phyloP scores from a whole-genome alignment of 2,329 filamentous ascomycete species.

The Elsinoe necatrix region DNA sequence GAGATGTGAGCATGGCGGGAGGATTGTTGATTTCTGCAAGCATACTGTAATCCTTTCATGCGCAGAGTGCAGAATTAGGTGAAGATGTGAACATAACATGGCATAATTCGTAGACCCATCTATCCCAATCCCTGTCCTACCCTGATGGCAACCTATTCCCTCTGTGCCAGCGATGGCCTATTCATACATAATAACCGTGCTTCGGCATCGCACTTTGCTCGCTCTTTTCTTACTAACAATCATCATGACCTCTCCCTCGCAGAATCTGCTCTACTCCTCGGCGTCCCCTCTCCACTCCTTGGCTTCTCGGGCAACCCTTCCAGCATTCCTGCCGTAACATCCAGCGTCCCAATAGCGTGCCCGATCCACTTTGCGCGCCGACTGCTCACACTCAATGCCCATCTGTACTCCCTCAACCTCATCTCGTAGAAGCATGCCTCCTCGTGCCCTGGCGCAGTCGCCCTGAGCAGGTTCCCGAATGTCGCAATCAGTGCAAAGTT shows the following conservation, averaged over 20 bases:
- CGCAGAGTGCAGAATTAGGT: background rate
- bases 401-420: slow-evolving; percentile 79
- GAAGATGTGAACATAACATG: background rate
- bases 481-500: slow-evolving; percentile 95
- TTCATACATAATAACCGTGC: background rate
- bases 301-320: slow-evolving; percentile 39
- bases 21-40: no score
- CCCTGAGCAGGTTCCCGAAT: slow-evolving; percentile 83
- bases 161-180: background rate
- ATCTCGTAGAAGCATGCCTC: slow-evolving; percentile 89
- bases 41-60: no score
- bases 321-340: slow-evolving; percentile 37
- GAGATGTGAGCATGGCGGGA: background rate
- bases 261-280: slow-evolving; percentile 14
- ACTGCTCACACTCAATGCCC: slow-evolving; percentile 81
- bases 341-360: slow-evolving; percentile 38
- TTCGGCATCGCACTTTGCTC: background rate
- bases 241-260: background rate
- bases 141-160: background rate
- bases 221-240: no score
- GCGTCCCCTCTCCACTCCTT: slow-evolving; percentile 10
- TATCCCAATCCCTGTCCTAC: background rate
- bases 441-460: slow-evolving; percentile 75
- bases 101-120: background rate
- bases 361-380: slow-evolving; percentile 53